Evolutionary conservation across 495 filamentous ascomycete genomes (phyloP).

Genomic region (Aspergillus hancockii): DNA sequence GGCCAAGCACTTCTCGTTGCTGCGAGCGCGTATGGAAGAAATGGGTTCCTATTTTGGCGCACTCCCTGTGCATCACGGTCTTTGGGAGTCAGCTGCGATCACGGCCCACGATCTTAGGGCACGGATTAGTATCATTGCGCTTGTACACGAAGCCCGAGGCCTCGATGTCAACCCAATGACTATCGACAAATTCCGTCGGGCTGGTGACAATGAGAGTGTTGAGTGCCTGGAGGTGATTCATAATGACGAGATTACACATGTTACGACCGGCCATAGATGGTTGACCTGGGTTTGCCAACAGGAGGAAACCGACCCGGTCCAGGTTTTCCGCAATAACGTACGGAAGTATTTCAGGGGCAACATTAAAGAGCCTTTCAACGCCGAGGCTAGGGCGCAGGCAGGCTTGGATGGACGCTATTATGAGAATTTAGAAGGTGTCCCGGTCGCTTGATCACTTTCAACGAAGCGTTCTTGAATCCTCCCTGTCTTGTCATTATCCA

Average conservation of each 20-base stretch:
- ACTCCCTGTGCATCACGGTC: slow-evolving; percentile 51
- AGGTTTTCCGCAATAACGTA: slow-evolving; percentile 52
- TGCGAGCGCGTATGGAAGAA: slow-evolving; percentile 51
- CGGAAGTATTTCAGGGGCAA: slow-evolving; percentile 48
- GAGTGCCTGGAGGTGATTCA: slow-evolving; percentile 49
- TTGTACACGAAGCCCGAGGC: slow-evolving; percentile 55
- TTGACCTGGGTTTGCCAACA: slow-evolving; percentile 54
- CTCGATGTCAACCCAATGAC: slow-evolving; percentile 56
- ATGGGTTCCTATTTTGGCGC: slow-evolving; percentile 51
- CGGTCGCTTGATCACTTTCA: not conserved
- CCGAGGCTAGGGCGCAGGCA: slow-evolving; percentile 48
- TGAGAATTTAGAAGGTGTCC: slow-evolving; percentile 24
- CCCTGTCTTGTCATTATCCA: not conserved
- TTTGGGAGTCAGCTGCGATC: slow-evolving; percentile 49
- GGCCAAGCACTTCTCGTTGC: slow-evolving; percentile 55
- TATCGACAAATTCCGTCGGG: slow-evolving; percentile 53
- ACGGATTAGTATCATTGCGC: slow-evolving; percentile 52
- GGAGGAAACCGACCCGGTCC: slow-evolving; percentile 50
- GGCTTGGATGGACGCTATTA: slow-evolving; percentile 54
- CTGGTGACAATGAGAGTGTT: slow-evolving; percentile 47
- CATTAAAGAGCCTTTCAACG: slow-evolving; percentile 52
- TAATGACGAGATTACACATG: slow-evolving; percentile 56
- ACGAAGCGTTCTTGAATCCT: not conserved
- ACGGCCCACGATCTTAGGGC: slow-evolving; percentile 52
- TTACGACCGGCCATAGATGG: slow-evolving; percentile 57